A percentile compares a stretch with the other conserved stretches of the same genome.
Evolutionary conservation across 345 rosid species (phyloP).

Genomic region (Kernera saxatilis): DNA sequence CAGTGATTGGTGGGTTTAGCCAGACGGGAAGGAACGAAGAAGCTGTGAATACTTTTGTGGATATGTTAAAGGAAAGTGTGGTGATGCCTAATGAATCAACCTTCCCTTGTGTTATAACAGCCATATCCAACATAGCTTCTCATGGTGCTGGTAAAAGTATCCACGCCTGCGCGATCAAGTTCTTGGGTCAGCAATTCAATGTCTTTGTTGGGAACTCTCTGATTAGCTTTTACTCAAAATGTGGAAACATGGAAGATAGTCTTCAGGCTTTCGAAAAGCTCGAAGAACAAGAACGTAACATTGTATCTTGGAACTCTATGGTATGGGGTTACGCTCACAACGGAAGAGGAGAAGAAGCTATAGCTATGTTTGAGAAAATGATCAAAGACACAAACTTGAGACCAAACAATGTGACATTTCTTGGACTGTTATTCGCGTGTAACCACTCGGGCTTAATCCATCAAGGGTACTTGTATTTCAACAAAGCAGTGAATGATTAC

Average conservation of each 20-base stretch:
- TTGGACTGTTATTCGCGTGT: constrained; percentile 71
- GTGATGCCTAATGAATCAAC: constrained; percentile 48
- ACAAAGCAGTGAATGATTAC: constrained; percentile 28
- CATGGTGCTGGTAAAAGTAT: constrained; percentile 64
- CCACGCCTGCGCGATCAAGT: constrained; percentile 63
- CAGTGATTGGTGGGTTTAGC: constrained; percentile 70
- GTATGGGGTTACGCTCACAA: constrained; percentile 79
- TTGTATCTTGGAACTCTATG: constrained; percentile 73
- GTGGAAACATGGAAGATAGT: constrained; percentile 74
- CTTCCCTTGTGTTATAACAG: constrained; percentile 51
- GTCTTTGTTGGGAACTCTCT: constrained; percentile 58
- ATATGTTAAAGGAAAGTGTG: constrained; percentile 60
- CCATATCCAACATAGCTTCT: constrained; percentile 64
- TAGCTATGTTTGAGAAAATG: constrained; percentile 48
- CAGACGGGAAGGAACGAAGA: constrained; percentile 73
- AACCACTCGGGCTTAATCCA: constrained; percentile 70
- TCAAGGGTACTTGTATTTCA: constrained; percentile 59
- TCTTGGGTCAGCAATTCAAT: constrained; percentile 31
- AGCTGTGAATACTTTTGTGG: constrained; percentile 59
- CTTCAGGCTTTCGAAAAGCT: constrained; percentile 46
- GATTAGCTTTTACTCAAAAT: constrained; percentile 73
- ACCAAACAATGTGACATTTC: constrained; percentile 61
- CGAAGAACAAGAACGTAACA: constrained; percentile 27
- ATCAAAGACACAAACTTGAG: constrained; percentile 28
- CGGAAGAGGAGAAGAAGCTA: constrained; percentile 69